A percentile compares a stretch with the other conserved stretches of the same genome.
phyloP scores from a whole-genome alignment of 1,139 yeast genomes.

The Debaryomyces nepalensis region DNA sequence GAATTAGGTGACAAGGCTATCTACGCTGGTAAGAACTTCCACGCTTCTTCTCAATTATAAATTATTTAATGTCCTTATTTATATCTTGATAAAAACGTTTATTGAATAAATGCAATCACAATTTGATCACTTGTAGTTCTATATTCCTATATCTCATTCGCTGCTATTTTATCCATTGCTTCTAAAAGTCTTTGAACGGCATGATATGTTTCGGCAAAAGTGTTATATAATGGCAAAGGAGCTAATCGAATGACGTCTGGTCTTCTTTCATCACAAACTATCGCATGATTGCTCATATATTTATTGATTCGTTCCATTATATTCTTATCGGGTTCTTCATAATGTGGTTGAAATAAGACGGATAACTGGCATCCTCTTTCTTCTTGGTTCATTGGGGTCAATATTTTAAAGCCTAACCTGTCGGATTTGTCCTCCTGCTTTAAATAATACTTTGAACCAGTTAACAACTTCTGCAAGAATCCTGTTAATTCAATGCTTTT shows the following conservation, averaged over 20 bases:
- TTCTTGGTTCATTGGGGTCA: constrained; percentile 65
- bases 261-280: constrained; percentile 85
- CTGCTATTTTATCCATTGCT: constrained; percentile 29
- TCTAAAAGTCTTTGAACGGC: constrained; percentile 53
- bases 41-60: constrained; percentile 40
- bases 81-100: constrained; percentile 9
- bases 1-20: constrained; percentile 89
- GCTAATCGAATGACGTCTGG: constrained; percentile 88
- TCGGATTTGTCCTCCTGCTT: constrained; percentile 25
- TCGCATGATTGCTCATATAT: constrained; percentile 58
- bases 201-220: constrained; percentile 62
- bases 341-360: constrained; percentile 61
- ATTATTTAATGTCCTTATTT: constrained; percentile 15
- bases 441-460: constrained; percentile 47
- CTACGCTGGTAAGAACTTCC: constrained; percentile 86
- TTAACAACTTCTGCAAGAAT: constrained; percentile 55
- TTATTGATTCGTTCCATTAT: constrained; percentile 67
- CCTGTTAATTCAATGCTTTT: constrained; percentile 64
- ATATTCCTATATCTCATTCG: constrained; percentile 11
- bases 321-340: constrained; percentile 38
- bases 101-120: constrained; percentile 9
- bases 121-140: constrained; percentile 8
- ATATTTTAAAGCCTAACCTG: constrained; percentile 60
- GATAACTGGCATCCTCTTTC: constrained; percentile 86
- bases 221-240: constrained; percentile 82